Base-by-base conservation (phyloP, 139 green algal genomes). In the Marvania coccoides region DNA sequence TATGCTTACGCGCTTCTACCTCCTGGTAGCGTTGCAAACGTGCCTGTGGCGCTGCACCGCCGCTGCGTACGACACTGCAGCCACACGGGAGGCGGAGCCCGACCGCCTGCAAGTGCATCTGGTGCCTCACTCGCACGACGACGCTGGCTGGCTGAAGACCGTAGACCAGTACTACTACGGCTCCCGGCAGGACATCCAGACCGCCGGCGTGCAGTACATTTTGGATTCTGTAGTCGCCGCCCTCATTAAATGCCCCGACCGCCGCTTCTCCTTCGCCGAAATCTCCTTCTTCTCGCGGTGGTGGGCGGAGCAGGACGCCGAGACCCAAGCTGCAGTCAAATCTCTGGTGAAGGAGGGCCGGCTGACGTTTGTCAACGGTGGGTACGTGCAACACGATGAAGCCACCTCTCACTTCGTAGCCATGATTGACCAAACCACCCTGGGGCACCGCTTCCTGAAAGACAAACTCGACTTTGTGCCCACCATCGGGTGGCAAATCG, bases 401-500 rank as follows among this genome's bases (percentile, higher is more conserved):
- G 90, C 91, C n/a, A 58, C 79, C 2, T 60, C 81, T 1, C 81
- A 95, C 56, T 97, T 89, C 46, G 68, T 83, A 8, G 81, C 67
- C 33, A 95, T 97, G 89, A 80, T 97, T 29, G 91, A 97, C 63
- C 90, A 97, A 66, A 96, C 87, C 4, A 87, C 89, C 3, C 61
- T 76, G 6, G 88, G 88, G 3, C 88, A 95, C 66, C 62, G 81
- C 28, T 92, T 89, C 46, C 63, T 93, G 47, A 77, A 79, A 26
- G 46, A 70, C 2, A 87, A 76, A 0, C 90, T 93, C 71, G 72
- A 69, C n/a, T 40, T 66, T 14, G 36, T 60, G 4, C 90, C 90
- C 0, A 63, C 31, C 0, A 64, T 95, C 1, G 84, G 75, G 0
- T 97, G 90, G 90, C 90, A 97, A 74, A 78, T 97, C 31, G 90